A percentile compares a stretch with the other conserved stretches of the same genome.
Conservation (phyloP, 805 yeast genomes). For the Wickerhamiella domercqiae region DNA sequence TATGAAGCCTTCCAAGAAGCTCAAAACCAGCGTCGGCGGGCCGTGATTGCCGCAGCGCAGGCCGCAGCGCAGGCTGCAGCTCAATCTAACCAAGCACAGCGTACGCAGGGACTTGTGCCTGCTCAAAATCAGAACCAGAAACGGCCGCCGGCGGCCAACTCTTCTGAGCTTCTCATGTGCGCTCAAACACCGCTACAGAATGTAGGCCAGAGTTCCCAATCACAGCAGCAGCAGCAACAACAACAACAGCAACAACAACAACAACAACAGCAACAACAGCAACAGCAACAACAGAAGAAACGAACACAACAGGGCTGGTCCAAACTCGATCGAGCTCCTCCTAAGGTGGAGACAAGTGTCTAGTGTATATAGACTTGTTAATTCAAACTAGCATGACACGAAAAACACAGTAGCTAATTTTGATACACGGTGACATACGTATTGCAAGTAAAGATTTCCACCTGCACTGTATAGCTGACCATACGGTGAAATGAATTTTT, state of each 20-base stretch:
- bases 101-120: constrained; percentile 11
- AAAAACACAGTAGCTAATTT: too few relatives aligned
- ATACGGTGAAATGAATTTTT: too few relatives aligned
- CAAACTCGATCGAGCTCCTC: constrained; percentile 5
- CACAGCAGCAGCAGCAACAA: constrained; percentile 21
- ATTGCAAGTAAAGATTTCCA: too few relatives aligned
- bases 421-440: too few relatives aligned
- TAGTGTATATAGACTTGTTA: constrained; percentile 3
- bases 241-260: constrained; percentile 21
- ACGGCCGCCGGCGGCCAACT: constrained; percentile 21
- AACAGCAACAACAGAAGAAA: constrained; percentile 27
- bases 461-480: too few relatives aligned
- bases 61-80: constrained; percentile 20
- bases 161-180: constrained; percentile 26
- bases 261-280: constrained; percentile 24
- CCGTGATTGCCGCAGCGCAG: constrained; percentile 17
- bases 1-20: constrained; percentile 68
- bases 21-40: constrained; percentile 53
- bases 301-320: constrained; percentile 29
- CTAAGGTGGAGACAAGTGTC: constrained; percentile 14
- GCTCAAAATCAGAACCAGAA: constrained; percentile 9
- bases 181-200: constrained; percentile 28
- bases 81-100: constrained; percentile 22
- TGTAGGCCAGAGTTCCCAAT: constrained; percentile 25
- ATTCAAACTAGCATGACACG: too few relatives aligned